phyloP scores from a whole-genome alignment of 208 protist genomes.

The Blechomonas ayalai region DNA sequence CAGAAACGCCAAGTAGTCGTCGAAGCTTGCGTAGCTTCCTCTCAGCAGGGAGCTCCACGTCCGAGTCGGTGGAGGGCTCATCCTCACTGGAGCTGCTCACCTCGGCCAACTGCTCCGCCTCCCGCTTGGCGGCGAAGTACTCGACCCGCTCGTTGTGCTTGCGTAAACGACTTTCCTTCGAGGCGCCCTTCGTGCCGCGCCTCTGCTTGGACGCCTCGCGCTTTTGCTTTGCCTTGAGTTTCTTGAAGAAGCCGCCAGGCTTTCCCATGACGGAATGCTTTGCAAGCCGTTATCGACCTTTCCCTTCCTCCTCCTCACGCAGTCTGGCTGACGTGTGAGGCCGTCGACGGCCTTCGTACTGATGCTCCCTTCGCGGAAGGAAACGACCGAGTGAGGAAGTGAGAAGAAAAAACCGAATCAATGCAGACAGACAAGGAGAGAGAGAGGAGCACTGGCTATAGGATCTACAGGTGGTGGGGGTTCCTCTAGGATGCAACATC shows the following conservation, averaged over 20 bases:
- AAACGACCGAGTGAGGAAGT: no score
- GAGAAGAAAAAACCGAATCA: constrained; percentile 8
- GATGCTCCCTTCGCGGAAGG: no score
- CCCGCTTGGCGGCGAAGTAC: constrained; percentile 66
- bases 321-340: no score
- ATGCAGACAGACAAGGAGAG: constrained; percentile 3
- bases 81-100: constrained; percentile 74
- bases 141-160: constrained; percentile 70
- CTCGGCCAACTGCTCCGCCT: constrained; percentile 59
- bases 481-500: no score
- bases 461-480: no score
- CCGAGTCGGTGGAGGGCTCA: constrained; percentile 51
- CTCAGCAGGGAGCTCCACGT: constrained; percentile 7
- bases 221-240: constrained; percentile 71
- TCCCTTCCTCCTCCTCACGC: no score
- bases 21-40: constrained; percentile 10
- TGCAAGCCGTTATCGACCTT: no score
- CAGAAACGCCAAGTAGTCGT: constrained; percentile 9
- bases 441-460: background rate
- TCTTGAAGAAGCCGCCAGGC: constrained; percentile 78
- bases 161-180: constrained; percentile 54
- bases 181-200: constrained; percentile 75
- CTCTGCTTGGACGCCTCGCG: constrained; percentile 23
- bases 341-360: no score
- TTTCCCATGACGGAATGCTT: constrained; percentile 72